Evolutionary conservation across 805 yeast species (phyloP).

Genomic region (Yarrowia keelungensis): DNA sequence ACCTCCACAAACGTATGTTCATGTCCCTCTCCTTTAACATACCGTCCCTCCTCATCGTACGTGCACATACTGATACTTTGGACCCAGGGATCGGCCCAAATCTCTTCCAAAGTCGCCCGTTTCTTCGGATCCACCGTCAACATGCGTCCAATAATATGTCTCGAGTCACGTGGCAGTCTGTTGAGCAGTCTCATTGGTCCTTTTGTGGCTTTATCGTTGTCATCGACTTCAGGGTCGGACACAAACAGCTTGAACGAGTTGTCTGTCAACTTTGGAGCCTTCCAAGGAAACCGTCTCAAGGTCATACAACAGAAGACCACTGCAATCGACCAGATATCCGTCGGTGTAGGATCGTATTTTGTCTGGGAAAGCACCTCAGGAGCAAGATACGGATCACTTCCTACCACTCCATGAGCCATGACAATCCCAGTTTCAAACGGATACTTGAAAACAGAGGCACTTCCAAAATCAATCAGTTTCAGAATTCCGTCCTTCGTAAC

Average conservation of each 20-base stretch:
- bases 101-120: conserved; percentile 65
- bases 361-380: conserved; percentile 88
- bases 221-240: conserved; percentile 41
- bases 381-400: conserved; percentile 88
- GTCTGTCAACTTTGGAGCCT: conserved; percentile 82
- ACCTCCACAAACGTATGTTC: conserved; percentile 49
- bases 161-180: conserved; percentile 70
- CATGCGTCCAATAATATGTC: conserved; percentile 70
- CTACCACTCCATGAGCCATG: conserved; percentile 84
- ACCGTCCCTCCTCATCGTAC: conserved; percentile 43
- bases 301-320: conserved; percentile 93
- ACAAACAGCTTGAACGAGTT: conserved; percentile 80
- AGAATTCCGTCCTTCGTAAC: conserved; percentile 82
- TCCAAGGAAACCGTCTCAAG: conserved; percentile 92
- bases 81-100: conserved; percentile 66
- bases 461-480: conserved; percentile 90
- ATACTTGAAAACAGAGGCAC: conserved; percentile 88
- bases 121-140: conserved; percentile 63
- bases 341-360: conserved; percentile 90
- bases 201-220: conserved; percentile 48
- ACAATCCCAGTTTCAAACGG: conserved; percentile 61
- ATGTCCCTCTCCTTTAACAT: conserved; percentile 46
- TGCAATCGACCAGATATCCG: conserved; percentile 92
- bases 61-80: conserved; percentile 62
- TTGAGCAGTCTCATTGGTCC: conserved; percentile 80